Percentiles rank a stretch among this genome's conserved stretches.
phyloP scores from a whole-genome alignment of 805 yeast genomes.

The Scheffersomyces amazonensis region DNA sequence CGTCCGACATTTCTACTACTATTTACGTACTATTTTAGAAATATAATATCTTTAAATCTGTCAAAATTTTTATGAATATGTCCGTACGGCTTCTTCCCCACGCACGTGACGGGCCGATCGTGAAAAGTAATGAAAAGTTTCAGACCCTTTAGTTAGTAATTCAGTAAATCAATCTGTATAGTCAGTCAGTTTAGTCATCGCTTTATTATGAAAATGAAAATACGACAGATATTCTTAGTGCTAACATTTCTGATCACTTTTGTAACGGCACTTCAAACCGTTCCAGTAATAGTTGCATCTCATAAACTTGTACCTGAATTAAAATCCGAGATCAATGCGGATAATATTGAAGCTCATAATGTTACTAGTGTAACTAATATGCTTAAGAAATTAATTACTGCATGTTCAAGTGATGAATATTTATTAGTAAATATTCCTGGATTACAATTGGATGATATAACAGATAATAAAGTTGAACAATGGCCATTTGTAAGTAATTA shows the following conservation, averaged over 20 bases:
- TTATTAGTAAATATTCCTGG: conserved; percentile 40
- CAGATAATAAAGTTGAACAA: conserved; percentile 24
- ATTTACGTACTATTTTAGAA: no score
- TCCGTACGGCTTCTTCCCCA: no score
- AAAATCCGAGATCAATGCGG: conserved; percentile 17
- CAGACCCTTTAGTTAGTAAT: no score
- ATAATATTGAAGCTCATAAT: conserved; percentile 17
- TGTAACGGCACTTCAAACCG: no score
- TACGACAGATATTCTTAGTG: no score
- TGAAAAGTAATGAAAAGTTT: no score
- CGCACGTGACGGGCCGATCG: no score
- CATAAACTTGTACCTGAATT: conserved; percentile 35
- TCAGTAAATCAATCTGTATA: no score
- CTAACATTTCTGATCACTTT: no score
- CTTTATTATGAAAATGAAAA: not conserved
- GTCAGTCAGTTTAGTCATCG: no score
- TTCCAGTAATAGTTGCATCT: conserved; percentile 37
- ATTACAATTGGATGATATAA: conserved; percentile 25
- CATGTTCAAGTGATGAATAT: conserved; percentile 38
- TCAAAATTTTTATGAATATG: not conserved
- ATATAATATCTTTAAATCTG: no score
- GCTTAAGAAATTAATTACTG: conserved; percentile 33
- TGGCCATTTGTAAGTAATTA: conserved; percentile 53
- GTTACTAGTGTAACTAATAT: conserved; percentile 27
- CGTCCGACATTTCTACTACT: not conserved